These are phyloP conservation scores for Sesbania bispinosa DNA, from an alignment of 306 rosid species.

Conservation along the genomic window DNA sequence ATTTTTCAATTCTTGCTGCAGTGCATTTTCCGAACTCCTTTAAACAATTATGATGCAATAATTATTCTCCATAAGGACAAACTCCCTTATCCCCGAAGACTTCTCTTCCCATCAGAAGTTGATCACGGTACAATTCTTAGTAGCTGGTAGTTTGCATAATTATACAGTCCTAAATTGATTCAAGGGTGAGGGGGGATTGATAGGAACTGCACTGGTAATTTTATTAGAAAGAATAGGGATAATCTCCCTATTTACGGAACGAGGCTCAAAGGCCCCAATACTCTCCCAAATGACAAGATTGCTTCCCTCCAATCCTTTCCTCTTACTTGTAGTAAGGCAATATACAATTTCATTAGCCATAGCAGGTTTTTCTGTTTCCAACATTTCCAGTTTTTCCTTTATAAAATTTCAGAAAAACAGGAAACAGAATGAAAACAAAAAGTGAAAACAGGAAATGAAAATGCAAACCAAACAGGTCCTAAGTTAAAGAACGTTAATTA, in stretches of 20 bases:
- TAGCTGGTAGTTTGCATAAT: not conserved
- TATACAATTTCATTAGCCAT: constrained; percentile 1
- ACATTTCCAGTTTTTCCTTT: no score
- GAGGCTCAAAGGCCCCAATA: no score
- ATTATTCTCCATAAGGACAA: constrained; percentile 83
- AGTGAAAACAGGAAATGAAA: no score
- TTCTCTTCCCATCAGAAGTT: constrained; percentile 82
- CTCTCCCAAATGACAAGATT: no score
- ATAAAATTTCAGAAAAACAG: no score
- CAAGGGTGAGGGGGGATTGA: not conserved
- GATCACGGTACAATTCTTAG: constrained; percentile 49
- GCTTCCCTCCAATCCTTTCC: no score
- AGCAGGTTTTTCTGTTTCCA: constrained; percentile 9
- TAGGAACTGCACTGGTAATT: no score
- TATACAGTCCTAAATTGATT: not conserved
- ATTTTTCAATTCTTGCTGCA: constrained; percentile 41
- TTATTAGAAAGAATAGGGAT: no score
- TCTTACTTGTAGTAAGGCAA: not conserved
- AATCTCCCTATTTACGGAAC: no score
- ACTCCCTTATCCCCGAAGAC: constrained; percentile 82
- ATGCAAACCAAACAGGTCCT: no score
- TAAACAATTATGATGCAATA: constrained; percentile 81
- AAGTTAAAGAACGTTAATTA: not conserved
- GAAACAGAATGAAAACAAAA: no score
- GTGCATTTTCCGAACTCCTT: constrained; percentile 92